Base-by-base conservation (phyloP, 179 eudicot genomes). In the Amaranthus tricolor region DNA sequence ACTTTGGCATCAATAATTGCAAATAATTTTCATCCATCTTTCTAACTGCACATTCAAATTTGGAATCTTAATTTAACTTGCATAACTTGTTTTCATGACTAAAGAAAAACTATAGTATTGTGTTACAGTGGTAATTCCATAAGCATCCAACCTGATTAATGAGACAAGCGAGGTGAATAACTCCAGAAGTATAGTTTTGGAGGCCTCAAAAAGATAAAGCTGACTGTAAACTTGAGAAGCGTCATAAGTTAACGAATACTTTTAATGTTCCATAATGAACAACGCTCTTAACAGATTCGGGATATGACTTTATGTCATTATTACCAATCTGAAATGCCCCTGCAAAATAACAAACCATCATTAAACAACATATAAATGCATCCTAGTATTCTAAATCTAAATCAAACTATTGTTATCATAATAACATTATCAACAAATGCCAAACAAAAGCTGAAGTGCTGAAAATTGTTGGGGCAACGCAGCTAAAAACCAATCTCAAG, bases 151-250 rank as follows among this genome's bases (percentile, higher is more conserved):
- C 17, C 15, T 8, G 84, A 91, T 98, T 98, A 68, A 88, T 89
- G 73, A 95, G 88, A 63, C 87, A 93, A 52, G 88, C 99, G 48
- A 91, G 99, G 78, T 95, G 99, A 21, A 95, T 93, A 44, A 95
- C 91, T 59, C 98, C 98, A 54, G 98, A 95, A 64, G 99, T 95
- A 81, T 95, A 95, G 66, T 95, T 95, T 84, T 87, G 90, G 31
- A 95, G 97, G 67, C 98, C 98, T 93, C 83, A 69, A 86, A 93
- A 51, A 98, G 94, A 74, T 95, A 93, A 44, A 93, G 92, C 81
- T 95, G 99, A 74, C 74, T 88, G 82, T 95, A 95, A 24, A 91
- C 80, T 47, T 89, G 91, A 77, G 99, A 87, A 16, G 98, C 98
- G 81, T 77, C 84, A 68, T 78, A 82, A 71, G 57, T 75, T 81